A percentile compares a stretch with the other conserved stretches of the same genome.
These are phyloP conservation scores for Paxillus ammoniavirescens DNA, from an alignment of 768 basidiomycete species.

Conservation along the genomic window DNA sequence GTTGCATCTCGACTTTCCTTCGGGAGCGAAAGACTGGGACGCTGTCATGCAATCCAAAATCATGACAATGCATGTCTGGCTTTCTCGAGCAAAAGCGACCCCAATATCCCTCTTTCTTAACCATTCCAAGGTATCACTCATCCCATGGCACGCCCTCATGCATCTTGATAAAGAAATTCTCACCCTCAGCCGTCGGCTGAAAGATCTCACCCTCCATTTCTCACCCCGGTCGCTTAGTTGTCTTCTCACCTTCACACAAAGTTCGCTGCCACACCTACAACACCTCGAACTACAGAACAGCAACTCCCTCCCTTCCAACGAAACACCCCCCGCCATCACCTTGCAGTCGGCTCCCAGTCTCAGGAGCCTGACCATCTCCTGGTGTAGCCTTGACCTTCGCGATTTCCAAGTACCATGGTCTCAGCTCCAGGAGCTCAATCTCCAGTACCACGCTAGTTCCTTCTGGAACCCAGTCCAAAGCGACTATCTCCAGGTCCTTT, in stretches of 20 bases:
- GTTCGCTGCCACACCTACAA: constrained; percentile 19
- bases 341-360: constrained; percentile 27
- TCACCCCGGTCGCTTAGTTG: constrained; percentile 23
- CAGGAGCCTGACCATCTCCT: constrained; percentile 26
- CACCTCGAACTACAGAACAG: constrained; percentile 27
- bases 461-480: constrained; percentile 30
- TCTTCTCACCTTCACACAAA: constrained; percentile 29
- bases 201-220: constrained; percentile 18
- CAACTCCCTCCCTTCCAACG: constrained; percentile 22
- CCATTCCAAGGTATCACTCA: constrained; percentile 20
- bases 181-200: constrained; percentile 20
- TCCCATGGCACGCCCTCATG: constrained; percentile 28
- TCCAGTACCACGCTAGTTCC: constrained; percentile 27
- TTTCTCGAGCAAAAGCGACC: constrained; percentile 29
- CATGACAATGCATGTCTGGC: constrained; percentile 28
- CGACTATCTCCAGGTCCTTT: constrained; percentile 25
- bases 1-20: constrained; percentile 24
- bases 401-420: constrained; percentile 28
- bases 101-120: constrained; percentile 24
- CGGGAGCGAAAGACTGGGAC: constrained; percentile 21
- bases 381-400: constrained; percentile 26
- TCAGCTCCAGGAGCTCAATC: constrained; percentile 27
- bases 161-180: constrained; percentile 30
- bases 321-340: constrained; percentile 23
- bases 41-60: constrained; percentile 24